Conservation (phyloP, 2,329 filamentous ascomycete genomes). For the Ceratocystis destructans region DNA sequence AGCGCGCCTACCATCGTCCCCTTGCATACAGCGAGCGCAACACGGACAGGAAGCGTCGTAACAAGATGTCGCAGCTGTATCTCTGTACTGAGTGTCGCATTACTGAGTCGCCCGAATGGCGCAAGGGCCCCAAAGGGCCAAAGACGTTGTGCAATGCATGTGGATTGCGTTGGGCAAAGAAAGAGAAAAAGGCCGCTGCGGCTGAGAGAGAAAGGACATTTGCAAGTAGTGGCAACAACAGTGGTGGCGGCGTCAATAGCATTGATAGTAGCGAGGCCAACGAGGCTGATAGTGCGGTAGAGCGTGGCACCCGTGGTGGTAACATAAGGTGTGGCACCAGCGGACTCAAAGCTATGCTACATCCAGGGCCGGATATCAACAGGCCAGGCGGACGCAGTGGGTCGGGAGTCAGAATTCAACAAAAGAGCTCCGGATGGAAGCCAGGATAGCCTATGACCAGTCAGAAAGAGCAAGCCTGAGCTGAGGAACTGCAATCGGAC, state of each 20-base stretch:
- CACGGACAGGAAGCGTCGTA: conserved; percentile 68
- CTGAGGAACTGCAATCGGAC: not conserved
- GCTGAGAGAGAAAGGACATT: conserved; percentile 19
- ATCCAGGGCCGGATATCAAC: not conserved
- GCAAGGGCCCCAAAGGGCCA: conserved; percentile 81
- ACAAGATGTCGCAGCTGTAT: conserved; percentile 81
- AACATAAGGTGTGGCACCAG: not conserved
- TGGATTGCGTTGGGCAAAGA: conserved; percentile 62
- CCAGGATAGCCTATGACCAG: not conserved
- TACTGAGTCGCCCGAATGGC: conserved; percentile 87
- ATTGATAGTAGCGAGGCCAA: not conserved
- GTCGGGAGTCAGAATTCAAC: not conserved
- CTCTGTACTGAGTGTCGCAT: conserved; percentile 94
- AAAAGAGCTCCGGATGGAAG: not conserved
- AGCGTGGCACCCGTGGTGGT: not conserved
- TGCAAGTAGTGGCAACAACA: too few relatives aligned
- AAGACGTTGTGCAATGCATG: conserved; percentile 96
- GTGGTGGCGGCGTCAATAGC: not conserved
- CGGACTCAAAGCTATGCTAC: not conserved
- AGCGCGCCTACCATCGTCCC: not conserved
- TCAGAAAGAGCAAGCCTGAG: not conserved
- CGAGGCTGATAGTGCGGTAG: not conserved
- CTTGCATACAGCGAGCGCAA: conserved; percentile 34
- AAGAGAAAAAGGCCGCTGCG: conserved; percentile 53
- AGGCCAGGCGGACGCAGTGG: not conserved